Percentiles rank a stretch among this genome's conserved stretches.
These are phyloP conservation scores for Kandelia obovata DNA, from an alignment of 345 rosid genomes.

Conservation along the genomic window DNA sequence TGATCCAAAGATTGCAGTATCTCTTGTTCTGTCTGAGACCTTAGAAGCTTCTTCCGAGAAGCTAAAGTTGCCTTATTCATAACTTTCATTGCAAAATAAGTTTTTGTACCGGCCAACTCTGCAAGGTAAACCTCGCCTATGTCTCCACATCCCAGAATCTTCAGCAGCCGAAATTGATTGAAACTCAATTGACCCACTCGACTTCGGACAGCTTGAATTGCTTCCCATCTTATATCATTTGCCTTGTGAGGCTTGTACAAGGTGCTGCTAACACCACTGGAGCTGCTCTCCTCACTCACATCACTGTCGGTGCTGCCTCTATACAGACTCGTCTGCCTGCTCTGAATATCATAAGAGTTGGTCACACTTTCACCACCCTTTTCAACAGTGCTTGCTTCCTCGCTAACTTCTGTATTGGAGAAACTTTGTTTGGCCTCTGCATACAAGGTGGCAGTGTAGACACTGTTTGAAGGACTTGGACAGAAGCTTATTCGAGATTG, in stretches of 20 bases:
- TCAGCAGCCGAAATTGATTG: constrained; percentile 57
- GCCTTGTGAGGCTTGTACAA: constrained; percentile 80
- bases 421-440: constrained; percentile 76
- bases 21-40: constrained; percentile 89
- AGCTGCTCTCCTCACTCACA: constrained; percentile 87
- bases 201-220: constrained; percentile 59
- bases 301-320: constrained; percentile 87
- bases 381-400: constrained; percentile 50
- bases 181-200: constrained; percentile 49
- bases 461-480: constrained; percentile 65
- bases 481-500: constrained; percentile 42
- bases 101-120: constrained; percentile 67
- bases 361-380: constrained; percentile 42
- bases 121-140: constrained; percentile 81
- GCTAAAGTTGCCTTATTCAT: constrained; percentile 73
- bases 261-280: constrained; percentile 61
- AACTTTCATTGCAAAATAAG: constrained; percentile 73
- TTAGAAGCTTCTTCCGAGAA: constrained; percentile 78
- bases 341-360: constrained; percentile 45
- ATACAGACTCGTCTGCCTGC: constrained; percentile 61
- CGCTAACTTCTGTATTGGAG: constrained; percentile 69
- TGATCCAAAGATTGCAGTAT: constrained; percentile 85
- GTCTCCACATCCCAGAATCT: constrained; percentile 72
- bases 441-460: constrained; percentile 49
- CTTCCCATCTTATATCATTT: constrained; percentile 86